Evolutionary conservation across 331 rosid genomes (phyloP).

Genomic region (Cydonia oblonga): DNA sequence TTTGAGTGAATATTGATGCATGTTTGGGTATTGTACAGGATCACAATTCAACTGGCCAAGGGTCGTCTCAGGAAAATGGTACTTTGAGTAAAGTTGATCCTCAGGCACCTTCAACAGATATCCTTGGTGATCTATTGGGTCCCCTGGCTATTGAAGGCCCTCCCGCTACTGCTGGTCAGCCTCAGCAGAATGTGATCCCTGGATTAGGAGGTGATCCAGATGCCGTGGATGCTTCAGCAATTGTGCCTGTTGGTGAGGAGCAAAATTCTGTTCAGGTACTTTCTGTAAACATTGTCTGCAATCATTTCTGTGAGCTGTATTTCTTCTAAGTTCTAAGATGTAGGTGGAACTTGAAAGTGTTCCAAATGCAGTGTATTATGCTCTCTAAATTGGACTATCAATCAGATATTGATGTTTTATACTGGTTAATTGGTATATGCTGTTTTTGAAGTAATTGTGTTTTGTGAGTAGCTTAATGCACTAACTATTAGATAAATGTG

Average conservation of each 20-base stretch:
- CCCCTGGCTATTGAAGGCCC: constrained; percentile 96
- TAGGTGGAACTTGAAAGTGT: not conserved
- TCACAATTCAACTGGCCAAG: constrained; percentile 34
- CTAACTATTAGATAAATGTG: not conserved
- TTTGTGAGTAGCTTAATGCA: not conserved
- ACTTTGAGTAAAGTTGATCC: constrained; percentile 46
- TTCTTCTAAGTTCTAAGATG: constrained; percentile 3
- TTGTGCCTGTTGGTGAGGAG: constrained; percentile 80
- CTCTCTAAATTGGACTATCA: not conserved
- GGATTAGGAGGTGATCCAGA: constrained; percentile 40
- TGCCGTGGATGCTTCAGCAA: constrained; percentile 61
- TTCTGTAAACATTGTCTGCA: constrained; percentile 3
- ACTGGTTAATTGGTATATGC: not conserved
- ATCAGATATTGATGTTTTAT: not conserved
- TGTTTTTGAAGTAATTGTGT: not conserved
- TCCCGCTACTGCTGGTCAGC: constrained; percentile 34
- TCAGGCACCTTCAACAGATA: constrained; percentile 47
- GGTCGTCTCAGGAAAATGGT: constrained; percentile 61
- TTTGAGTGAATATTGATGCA: constrained; percentile 12
- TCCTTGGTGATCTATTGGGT: constrained; percentile 79
- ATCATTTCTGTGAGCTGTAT: not conserved
- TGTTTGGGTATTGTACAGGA: constrained; percentile 45
- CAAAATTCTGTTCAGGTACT: constrained; percentile 73
- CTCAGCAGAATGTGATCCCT: constrained; percentile 29
- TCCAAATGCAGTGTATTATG: not conserved